These are phyloP conservation scores for Fusarium fracticaudum DNA, from an alignment of 2,329 filamentous ascomycete genomes.

Conservation along the genomic window DNA sequence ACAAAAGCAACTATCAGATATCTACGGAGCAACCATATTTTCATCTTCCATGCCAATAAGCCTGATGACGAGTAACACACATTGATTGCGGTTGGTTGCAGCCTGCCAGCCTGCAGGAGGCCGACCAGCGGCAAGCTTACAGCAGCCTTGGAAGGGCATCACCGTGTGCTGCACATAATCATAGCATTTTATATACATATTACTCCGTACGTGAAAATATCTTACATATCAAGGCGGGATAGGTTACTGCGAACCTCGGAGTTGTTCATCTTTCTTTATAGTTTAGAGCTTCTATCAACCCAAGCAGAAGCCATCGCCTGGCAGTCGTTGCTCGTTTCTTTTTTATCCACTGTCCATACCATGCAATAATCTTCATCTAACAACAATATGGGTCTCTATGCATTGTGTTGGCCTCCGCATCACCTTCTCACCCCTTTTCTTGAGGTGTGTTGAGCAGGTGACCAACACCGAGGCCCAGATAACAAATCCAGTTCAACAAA, in stretches of 20 bases:
- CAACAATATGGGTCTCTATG: conserved; percentile 17
- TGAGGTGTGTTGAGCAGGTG: background rate
- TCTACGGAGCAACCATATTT: background rate
- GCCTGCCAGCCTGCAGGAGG: conserved; percentile 30
- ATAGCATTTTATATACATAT: background rate
- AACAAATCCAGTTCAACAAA: conserved; percentile 20
- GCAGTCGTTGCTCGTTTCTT: conserved; percentile 27
- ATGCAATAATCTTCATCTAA: conserved; percentile 37
- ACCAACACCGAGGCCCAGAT: conserved; percentile 3
- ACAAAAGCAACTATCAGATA: background rate
- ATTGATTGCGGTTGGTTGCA: background rate
- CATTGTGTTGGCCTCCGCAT: conserved; percentile 15
- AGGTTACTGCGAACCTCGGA: background rate
- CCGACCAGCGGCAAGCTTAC: conserved; percentile 12
- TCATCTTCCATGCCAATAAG: background rate
- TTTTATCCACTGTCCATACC: conserved; percentile 18
- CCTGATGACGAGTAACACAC: background rate
- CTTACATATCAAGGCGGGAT: background rate
- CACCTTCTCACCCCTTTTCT: background rate
- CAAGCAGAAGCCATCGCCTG: conserved; percentile 26
- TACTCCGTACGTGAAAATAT: background rate
- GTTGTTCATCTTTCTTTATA: conserved; percentile 39
- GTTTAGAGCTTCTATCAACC: conserved; percentile 39
- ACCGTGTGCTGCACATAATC: background rate
- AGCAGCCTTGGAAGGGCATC: background rate